Evolutionary conservation across 257 asterid species (phyloP), one percentile per base, ranked within the genome.

Genomic region (Solanum dulcamara): DNA sequence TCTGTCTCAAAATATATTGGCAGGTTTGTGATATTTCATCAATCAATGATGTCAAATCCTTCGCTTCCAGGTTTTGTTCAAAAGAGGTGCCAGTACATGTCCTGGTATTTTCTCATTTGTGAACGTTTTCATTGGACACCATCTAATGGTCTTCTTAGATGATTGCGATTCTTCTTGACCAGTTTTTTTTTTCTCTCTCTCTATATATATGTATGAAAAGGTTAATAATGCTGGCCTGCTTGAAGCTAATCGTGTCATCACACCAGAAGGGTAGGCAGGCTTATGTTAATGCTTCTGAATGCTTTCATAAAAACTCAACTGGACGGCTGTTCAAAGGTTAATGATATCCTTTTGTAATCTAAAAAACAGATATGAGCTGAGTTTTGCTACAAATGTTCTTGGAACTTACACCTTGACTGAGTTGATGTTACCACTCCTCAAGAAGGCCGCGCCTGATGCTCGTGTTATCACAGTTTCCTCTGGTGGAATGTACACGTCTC

Each of bases 401-500:
- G 98, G 99, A 81, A 94, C 98, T 82, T 96, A 92, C 90, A 83
- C 97, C 37, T 84, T 93, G 87, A 96, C 98, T 11, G 94, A 95
- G 89, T 88, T 88, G 42, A 90, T 96, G 97, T 66, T 94, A 85
- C 98, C 98, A 10, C 87, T 94, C 87, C 89, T 94, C 59, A 96
- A 95, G 92, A 96, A 96, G 89, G 97, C 97, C 83, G 92, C 93
- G 28, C 98, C 99, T 5, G 95, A 95, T 94, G 98, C 99, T 48
- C 98, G 97, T 84, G 99, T 96, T 53, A 93, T 96, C 86, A 94
- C 98, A 55, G 98, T 96, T 88, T 44, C 99, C 62, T 94, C 98
- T 0, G 99, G 98, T 9, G 99, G 99, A 90, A 96, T 96, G 99
- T 96, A 96, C 68, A 89, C 98, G n/a, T 55, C 93, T 80, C 99